These are phyloP conservation scores for Westerdykella sp. DNA, from an alignment of 2,329 filamentous ascomycete genomes.

Conservation along the genomic window DNA sequence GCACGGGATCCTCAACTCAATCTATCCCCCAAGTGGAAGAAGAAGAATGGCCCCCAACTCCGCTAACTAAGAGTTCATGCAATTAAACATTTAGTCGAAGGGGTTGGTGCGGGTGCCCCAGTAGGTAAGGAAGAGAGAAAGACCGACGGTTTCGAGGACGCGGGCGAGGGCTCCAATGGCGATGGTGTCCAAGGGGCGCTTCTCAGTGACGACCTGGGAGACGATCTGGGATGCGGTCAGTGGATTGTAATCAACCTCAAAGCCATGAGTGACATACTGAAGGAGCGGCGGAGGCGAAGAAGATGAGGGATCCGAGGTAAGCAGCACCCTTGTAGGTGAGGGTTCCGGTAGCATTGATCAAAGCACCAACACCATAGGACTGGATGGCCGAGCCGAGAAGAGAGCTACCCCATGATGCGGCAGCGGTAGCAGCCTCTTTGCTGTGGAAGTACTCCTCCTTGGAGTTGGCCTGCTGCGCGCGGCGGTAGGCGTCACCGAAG, in stretches of 20 bases:
- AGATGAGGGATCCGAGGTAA: slow-evolving; percentile 86
- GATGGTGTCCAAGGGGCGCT: slow-evolving; percentile 83
- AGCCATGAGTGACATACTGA: slow-evolving; percentile 61
- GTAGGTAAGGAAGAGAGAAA: slow-evolving; percentile 90
- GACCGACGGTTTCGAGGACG: slow-evolving; percentile 85
- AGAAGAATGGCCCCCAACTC: slow-evolving; percentile 8
- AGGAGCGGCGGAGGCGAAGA: slow-evolving; percentile 83
- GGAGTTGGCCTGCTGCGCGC: slow-evolving; percentile 82
- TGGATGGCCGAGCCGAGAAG: slow-evolving; percentile 83
- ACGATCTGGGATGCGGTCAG: slow-evolving; percentile 58
- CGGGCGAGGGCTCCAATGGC: slow-evolving; percentile 79
- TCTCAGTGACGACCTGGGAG: slow-evolving; percentile 81
- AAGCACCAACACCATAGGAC: slow-evolving; percentile 79
- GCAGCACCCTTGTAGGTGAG: slow-evolving; percentile 95
- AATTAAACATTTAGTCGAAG: slow-evolving; percentile 59
- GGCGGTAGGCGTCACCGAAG: slow-evolving; percentile 92
- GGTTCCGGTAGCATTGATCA: slow-evolving; percentile 86
- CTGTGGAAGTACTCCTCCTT: slow-evolving; percentile 96
- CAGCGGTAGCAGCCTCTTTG: slow-evolving; percentile 83
- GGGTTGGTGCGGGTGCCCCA: slow-evolving; percentile 95
- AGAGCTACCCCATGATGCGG: slow-evolving; percentile 83
- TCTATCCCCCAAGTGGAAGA: slow-evolving; percentile 21
- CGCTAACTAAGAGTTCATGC: slow-evolving; percentile 3
- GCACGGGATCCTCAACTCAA: slow-evolving; percentile 14
- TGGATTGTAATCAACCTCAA: neutral